These are phyloP conservation scores for Naganishia vishniacii DNA, from an alignment of 768 basidiomycete genomes.

Conservation along the genomic window DNA sequence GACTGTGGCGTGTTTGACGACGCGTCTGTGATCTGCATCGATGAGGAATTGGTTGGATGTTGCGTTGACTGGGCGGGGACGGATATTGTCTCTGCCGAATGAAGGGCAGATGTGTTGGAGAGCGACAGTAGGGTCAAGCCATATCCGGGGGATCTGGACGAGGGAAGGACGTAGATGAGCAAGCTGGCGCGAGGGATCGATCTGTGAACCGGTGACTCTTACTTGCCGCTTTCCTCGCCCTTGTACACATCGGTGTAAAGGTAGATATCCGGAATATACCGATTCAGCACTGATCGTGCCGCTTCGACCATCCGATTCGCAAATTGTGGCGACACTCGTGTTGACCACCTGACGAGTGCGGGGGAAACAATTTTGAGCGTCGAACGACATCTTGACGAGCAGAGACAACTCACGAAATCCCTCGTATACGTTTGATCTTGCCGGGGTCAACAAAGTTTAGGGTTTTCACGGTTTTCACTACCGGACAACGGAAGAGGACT, in stretches of 20 bases:
- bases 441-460: slow-evolving; percentile 87
- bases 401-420: slow-evolving; percentile 79
- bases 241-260: slow-evolving; percentile 98
- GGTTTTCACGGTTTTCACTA: slow-evolving; percentile 84
- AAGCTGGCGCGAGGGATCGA: no score
- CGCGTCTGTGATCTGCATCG: background rate
- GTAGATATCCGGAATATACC: slow-evolving; percentile 96
- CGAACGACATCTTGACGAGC: no score
- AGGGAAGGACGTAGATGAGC: background rate
- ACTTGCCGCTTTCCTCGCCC: slow-evolving; percentile 96
- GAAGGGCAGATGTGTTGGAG: slow-evolving; percentile 80
- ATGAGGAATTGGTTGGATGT: slow-evolving; percentile 6
- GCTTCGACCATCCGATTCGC: slow-evolving; percentile 97
- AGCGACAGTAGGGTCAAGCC: slow-evolving; percentile 84
- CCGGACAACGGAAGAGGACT: slow-evolving; percentile 84
- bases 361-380: no score
- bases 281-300: slow-evolving; percentile 83
- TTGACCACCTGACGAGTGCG: slow-evolving; percentile 55
- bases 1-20: background rate
- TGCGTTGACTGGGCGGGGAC: slow-evolving; percentile 53
- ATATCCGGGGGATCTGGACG: slow-evolving; percentile 82
- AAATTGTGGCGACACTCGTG: slow-evolving; percentile 93
- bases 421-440: slow-evolving; percentile 87
- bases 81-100: slow-evolving; percentile 80
- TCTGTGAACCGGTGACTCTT: slow-evolving; percentile 47